Conservation (phyloP, 2,329 filamentous ascomycete species). For the Teratosphaeria viscida region DNA sequence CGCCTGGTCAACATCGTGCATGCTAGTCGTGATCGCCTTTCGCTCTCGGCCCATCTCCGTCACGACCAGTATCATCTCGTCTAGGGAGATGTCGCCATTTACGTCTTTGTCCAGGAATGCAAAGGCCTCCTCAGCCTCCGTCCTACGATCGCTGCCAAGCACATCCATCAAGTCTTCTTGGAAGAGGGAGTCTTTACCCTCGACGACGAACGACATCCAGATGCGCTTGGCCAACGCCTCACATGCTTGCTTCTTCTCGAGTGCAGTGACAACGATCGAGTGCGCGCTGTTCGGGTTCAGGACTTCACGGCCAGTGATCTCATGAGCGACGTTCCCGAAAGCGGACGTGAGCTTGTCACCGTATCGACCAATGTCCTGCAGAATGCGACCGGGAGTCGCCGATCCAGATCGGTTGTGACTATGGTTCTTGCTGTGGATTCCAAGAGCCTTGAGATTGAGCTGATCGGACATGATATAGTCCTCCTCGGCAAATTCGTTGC, state of each 20-base stretch:
- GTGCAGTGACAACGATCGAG: slow-evolving; percentile 76
- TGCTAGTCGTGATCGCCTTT: slow-evolving; percentile 80
- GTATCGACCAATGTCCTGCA: slow-evolving; percentile 60
- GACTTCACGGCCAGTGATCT: slow-evolving; percentile 90
- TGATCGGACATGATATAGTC: slow-evolving; percentile 84
- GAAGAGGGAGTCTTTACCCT: slow-evolving; percentile 70
- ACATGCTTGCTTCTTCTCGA: slow-evolving; percentile 73
- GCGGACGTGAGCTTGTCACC: slow-evolving; percentile 90
- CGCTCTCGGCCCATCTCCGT: slow-evolving; percentile 75
- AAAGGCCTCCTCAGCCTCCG: slow-evolving; percentile 81
- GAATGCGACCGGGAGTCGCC: slow-evolving; percentile 66
- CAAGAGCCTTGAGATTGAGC: slow-evolving; percentile 46
- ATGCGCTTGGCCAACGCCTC: slow-evolving; percentile 90
- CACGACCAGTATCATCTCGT: slow-evolving; percentile 87
- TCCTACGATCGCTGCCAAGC: slow-evolving; percentile 60
- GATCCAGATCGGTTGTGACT: slow-evolving; percentile 47
- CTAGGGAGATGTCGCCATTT: slow-evolving; percentile 88
- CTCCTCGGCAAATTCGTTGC: slow-evolving; percentile 79
- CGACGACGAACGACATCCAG: slow-evolving; percentile 96
- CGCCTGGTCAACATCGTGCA: slow-evolving; percentile 95
- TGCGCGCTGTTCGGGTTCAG: slow-evolving; percentile 89
- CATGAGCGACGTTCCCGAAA: slow-evolving; percentile 85
- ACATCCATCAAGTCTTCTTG: slow-evolving; percentile 80
- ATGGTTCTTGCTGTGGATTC: slow-evolving; percentile 40
- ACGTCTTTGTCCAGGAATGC: slow-evolving; percentile 68